phyloP scores from a whole-genome alignment of 257 asterid species.

The Solanum chiquidenum region DNA sequence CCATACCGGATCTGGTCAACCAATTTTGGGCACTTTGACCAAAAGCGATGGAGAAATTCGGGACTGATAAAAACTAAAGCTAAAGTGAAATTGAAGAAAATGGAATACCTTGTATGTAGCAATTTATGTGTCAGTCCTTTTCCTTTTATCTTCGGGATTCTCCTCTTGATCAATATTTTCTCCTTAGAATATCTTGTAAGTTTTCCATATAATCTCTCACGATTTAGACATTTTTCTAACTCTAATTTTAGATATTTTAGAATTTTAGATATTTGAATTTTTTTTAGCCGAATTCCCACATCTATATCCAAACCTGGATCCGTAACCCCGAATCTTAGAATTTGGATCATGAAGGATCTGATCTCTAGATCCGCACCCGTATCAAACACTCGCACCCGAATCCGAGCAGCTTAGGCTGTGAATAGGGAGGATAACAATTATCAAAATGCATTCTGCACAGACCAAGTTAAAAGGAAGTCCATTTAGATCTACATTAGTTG shows the following conservation, averaged over 20 bases:
- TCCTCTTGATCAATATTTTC: background rate
- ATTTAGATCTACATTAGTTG: background rate
- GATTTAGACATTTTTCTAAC: background rate
- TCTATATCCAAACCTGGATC: background rate
- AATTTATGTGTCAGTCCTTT: background rate
- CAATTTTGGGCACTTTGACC: background rate
- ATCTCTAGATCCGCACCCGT: background rate
- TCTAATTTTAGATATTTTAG: no score
- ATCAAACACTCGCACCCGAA: background rate
- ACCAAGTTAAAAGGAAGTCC: background rate
- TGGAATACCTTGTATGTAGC: background rate
- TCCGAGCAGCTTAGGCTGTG: background rate
- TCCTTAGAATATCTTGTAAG: background rate
- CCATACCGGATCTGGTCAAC: background rate
- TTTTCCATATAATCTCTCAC: background rate
- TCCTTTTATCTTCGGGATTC: background rate
- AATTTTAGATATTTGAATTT: no score
- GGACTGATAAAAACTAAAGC: background rate
- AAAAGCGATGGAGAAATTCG: background rate
- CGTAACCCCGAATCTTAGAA: background rate
- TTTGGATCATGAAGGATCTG: background rate
- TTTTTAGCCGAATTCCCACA: background rate
- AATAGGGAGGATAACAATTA: background rate
- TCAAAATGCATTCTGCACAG: background rate
- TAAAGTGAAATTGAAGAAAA: background rate